Evolutionary conservation across 345 rosid genomes (phyloP).

Genomic region (Euphorbia pulcherrima): DNA sequence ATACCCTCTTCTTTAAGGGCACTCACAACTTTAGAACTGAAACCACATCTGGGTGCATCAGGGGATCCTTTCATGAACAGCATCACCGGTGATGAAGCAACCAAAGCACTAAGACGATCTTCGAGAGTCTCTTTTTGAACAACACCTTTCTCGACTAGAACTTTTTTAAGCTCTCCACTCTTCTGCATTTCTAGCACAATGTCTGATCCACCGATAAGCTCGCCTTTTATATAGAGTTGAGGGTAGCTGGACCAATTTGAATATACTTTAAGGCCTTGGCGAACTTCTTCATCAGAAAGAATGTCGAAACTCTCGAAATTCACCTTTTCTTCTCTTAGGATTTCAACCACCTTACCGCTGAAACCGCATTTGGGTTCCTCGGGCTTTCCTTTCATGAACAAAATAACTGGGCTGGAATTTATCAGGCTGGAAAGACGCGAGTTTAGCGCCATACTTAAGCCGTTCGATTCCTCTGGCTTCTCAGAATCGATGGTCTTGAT

Average conservation of each 20-base stretch:
- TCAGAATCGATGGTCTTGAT: slow-evolving; percentile 28
- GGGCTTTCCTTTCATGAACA: slow-evolving; percentile 94
- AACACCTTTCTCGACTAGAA: slow-evolving; percentile 63
- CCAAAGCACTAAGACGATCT: slow-evolving; percentile 54
- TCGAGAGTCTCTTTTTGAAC: slow-evolving; percentile 47
- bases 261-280: slow-evolving; percentile 85
- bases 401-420: slow-evolving; percentile 65
- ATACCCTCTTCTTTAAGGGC: slow-evolving; percentile 66
- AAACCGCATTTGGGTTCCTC: slow-evolving; percentile 88
- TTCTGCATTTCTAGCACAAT: slow-evolving; percentile 91
- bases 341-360: slow-evolving; percentile 83
- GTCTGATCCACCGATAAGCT: slow-evolving; percentile 90
- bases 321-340: slow-evolving; percentile 66
- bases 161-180: slow-evolving; percentile 71
- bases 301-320: slow-evolving; percentile 78
- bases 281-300: slow-evolving; percentile 72
- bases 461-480: slow-evolving; percentile 35
- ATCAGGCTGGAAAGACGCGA: slow-evolving; percentile 61
- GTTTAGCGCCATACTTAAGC: slow-evolving; percentile 48
- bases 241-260: slow-evolving; percentile 99
- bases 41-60: slow-evolving; percentile 84
- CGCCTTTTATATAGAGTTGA: slow-evolving; percentile 74
- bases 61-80: slow-evolving; percentile 97
- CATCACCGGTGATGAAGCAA: slow-evolving; percentile 71
- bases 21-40: slow-evolving; percentile 87